These are phyloP conservation scores for Amanita jacksonii DNA, from an alignment of 768 basidiomycete genomes.

Conservation along the genomic window DNA sequence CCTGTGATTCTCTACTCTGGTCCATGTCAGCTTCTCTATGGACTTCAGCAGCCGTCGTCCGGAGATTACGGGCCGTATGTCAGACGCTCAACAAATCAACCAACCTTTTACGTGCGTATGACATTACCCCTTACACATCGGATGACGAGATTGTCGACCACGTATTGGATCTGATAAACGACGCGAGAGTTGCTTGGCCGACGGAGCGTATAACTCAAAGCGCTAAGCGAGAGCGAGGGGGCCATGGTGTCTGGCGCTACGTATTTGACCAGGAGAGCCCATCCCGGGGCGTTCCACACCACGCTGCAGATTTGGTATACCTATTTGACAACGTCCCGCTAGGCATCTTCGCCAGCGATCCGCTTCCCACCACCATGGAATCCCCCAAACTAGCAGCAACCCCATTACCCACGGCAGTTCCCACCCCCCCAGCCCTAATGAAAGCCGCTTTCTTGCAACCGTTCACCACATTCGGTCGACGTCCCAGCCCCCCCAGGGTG, in stretches of 20 bases:
- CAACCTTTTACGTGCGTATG: conserved; percentile 57
- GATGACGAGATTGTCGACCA: conserved; percentile 60
- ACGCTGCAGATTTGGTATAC: conserved; percentile 66
- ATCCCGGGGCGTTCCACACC: conserved; percentile 52
- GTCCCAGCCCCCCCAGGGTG: background rate
- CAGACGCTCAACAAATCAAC: conserved; percentile 58
- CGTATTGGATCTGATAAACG: conserved; percentile 66
- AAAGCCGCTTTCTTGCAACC: background rate
- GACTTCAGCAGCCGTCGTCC: conserved; percentile 50
- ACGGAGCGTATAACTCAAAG: conserved; percentile 53
- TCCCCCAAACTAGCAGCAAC: conserved; percentile 21
- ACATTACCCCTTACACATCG: conserved; percentile 51
- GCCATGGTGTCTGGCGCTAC: conserved; percentile 66
- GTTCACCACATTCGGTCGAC: background rate
- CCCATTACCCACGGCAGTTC: conserved; percentile 9
- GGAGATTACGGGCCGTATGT: conserved; percentile 65
- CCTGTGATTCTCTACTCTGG: conserved; percentile 58
- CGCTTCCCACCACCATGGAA: conserved; percentile 13
- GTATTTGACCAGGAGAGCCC: conserved; percentile 79
- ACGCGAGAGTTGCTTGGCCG: conserved; percentile 70
- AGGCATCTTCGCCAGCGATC: conserved; percentile 21
- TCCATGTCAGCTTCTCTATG: conserved; percentile 49
- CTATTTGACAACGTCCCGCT: conserved; percentile 69
- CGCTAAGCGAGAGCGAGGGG: conserved; percentile 40
- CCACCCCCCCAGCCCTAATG: background rate